A percentile compares a stretch with the other conserved stretches of the same genome.
Evolutionary conservation across 2,329 filamentous ascomycete species (phyloP).

Genomic region (Trichoderma gracile): DNA sequence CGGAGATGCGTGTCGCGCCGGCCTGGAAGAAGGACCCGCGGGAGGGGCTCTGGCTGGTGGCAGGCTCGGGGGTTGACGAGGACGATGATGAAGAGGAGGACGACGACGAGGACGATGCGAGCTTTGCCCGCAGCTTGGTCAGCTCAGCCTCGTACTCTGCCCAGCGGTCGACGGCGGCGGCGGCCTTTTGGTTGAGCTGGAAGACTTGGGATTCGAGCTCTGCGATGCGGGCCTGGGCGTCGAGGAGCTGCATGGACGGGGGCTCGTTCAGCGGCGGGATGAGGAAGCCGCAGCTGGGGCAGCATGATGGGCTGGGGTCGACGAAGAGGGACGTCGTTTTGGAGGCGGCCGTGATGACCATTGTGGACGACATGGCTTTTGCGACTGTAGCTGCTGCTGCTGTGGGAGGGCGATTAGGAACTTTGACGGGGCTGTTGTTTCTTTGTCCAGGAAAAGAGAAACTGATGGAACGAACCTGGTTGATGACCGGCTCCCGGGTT

Average conservation of each 20-base stretch:
- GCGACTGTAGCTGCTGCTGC: neutral
- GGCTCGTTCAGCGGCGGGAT: conserved; percentile 37
- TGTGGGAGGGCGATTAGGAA: neutral
- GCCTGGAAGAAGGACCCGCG: conserved; percentile 50
- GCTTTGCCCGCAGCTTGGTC: conserved; percentile 54
- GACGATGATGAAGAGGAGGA: neutral
- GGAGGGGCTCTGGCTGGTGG: conserved; percentile 35
- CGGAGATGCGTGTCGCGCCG: conserved; percentile 49
- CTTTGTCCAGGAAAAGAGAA: neutral
- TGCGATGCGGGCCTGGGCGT: conserved; percentile 61
- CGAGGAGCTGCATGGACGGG: conserved; percentile 49
- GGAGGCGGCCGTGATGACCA: conserved; percentile 33
- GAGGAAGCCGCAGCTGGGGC: conserved; percentile 53
- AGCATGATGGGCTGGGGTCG: conserved; percentile 42
- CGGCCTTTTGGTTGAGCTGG: conserved; percentile 69
- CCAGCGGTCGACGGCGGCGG: conserved; percentile 63
- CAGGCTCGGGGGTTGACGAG: conserved; percentile 26
- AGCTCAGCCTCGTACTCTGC: conserved; percentile 83
- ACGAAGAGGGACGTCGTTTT: conserved; percentile 31
- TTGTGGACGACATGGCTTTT: conserved; percentile 35
- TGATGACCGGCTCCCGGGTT: too few relatives aligned
- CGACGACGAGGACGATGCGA: conserved; percentile 6
- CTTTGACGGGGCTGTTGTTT: neutral
- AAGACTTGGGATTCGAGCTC: conserved; percentile 72
- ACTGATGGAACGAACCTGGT: too few relatives aligned